A percentile compares a stretch with the other conserved stretches of the same genome.
phyloP scores from a whole-genome alignment of 164 flowering plant genomes.

The Pachysandra terminalis region DNA sequence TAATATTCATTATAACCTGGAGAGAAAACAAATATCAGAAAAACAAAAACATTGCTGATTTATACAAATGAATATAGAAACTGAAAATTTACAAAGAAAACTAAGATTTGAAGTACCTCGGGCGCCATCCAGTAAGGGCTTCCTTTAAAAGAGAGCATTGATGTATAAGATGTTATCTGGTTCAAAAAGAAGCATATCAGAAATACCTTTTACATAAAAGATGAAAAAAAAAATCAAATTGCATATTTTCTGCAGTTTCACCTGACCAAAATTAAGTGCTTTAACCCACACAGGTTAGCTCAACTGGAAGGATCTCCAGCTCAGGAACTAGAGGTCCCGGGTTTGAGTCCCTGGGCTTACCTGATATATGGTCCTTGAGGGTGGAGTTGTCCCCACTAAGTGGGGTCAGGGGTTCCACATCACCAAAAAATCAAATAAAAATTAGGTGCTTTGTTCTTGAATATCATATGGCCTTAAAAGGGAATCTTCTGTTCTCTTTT shows the following conservation, averaged over 20 bases:
- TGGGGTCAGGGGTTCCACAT: too few species aligned
- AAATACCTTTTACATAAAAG: background rate
- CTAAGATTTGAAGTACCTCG: conserved; percentile 49
- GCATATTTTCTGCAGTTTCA: too few species aligned
- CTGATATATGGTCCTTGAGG: too few species aligned
- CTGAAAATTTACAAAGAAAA: background rate
- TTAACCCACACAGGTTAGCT: too few species aligned
- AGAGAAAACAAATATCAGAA: conserved; percentile 6
- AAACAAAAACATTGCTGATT: background rate
- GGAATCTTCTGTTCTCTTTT: background rate
- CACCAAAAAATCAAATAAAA: too few species aligned
- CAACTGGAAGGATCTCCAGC: too few species aligned
- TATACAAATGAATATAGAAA: conserved; percentile 1
- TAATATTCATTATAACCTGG: conserved; percentile 89
- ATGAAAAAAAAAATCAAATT: too few species aligned
- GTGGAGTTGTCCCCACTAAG: too few species aligned
- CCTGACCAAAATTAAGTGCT: too few species aligned
- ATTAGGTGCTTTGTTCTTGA: background rate
- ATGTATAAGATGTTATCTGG: conserved; percentile 58
- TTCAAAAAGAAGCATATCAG: conserved; percentile 15
- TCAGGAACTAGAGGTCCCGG: too few species aligned
- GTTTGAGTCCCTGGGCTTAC: too few species aligned
- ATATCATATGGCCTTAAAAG: background rate
- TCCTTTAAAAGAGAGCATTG: conserved; percentile 91
- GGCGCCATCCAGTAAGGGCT: conserved; percentile 99